Evolutionary conservation across 1,284 basidiomycete species (phyloP).

Genomic region (Coriolopsis trogii): DNA sequence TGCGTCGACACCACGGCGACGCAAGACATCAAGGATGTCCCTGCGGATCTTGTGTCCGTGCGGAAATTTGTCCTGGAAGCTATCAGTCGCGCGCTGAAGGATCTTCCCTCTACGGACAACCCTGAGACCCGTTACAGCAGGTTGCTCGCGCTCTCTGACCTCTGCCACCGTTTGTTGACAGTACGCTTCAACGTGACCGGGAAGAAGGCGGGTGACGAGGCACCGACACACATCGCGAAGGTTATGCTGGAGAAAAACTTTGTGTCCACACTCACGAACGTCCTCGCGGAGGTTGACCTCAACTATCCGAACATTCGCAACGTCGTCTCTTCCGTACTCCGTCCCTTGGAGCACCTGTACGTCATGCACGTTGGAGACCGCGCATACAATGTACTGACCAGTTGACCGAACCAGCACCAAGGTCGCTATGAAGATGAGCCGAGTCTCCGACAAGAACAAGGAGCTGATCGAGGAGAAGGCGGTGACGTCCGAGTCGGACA

Average conservation of each 20-base stretch:
- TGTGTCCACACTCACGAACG: conserved; percentile 86
- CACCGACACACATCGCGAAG: conserved; percentile 91
- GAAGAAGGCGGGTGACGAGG: conserved; percentile 77
- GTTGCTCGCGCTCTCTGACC: conserved; percentile 84
- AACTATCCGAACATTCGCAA: conserved; percentile 93
- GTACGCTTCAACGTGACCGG: conserved; percentile 65
- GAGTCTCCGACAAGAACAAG: conserved; percentile 73
- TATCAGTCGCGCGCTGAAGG: conserved; percentile 87
- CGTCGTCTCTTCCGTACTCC: conserved; percentile 84
- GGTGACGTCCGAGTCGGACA: conserved; percentile 58
- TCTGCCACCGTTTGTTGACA: conserved; percentile 88
- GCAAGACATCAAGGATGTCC: conserved; percentile 76
- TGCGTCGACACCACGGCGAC: conserved; percentile 80
- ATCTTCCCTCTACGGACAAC: conserved; percentile 67
- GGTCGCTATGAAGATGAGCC: conserved; percentile 96
- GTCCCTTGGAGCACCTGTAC: conserved; percentile 89
- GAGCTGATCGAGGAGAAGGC: conserved; percentile 54
- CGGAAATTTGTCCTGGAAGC: conserved; percentile 92
- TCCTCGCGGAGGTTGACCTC: conserved; percentile 92
- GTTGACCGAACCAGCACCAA: conserved; percentile 77
- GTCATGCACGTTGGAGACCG: conserved; percentile 33
- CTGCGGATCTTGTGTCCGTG: conserved; percentile 79
- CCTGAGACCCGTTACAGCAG: conserved; percentile 87
- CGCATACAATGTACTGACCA: too few relatives aligned
- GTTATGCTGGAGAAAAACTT: conserved; percentile 99